A percentile compares a stretch with the other conserved stretches of the same genome.
phyloP scores from a whole-genome alignment of 2,329 filamentous ascomycete genomes.

The Pseudocercospora fijiensis region DNA sequence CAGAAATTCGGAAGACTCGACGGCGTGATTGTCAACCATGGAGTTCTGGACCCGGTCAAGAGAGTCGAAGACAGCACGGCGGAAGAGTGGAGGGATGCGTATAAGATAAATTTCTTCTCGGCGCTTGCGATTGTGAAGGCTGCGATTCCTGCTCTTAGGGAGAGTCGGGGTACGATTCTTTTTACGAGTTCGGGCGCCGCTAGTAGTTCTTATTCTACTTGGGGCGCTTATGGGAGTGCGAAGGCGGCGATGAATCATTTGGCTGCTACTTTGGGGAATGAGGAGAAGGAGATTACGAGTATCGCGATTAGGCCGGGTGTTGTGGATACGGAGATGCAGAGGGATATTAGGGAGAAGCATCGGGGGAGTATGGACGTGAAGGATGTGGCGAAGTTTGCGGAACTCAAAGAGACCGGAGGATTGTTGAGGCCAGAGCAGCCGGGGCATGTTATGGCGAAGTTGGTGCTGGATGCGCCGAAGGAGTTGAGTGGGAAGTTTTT shows the following conservation, averaged over 20 bases:
- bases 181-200: constrained; percentile 80
- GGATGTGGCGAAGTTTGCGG: constrained; percentile 64
- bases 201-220: constrained; percentile 63
- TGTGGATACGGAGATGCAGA: constrained; percentile 88
- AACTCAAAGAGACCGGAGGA: constrained; percentile 67
- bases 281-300: constrained; percentile 74
- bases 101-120: constrained; percentile 86
- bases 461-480: constrained; percentile 64
- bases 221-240: constrained; percentile 77
- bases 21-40: constrained; percentile 85
- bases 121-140: constrained; percentile 75
- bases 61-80: constrained; percentile 66
- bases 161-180: constrained; percentile 68
- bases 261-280: constrained; percentile 67
- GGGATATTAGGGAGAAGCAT: constrained; percentile 73
- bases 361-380: constrained; percentile 58
- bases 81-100: constrained; percentile 72
- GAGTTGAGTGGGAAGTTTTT: constrained; percentile 75
- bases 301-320: constrained; percentile 75
- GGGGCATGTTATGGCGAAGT: constrained; percentile 78
- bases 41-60: constrained; percentile 71
- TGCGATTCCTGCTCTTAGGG: constrained; percentile 66
- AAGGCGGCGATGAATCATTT: constrained; percentile 85
- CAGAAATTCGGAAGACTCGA: constrained; percentile 68
- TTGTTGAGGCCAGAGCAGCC: constrained; percentile 74